A percentile compares a stretch with the other conserved stretches of the same genome.
These are phyloP conservation scores for Mortierella sp. DNA, from an alignment of 371 early-diverging fungal genomes.

Conservation along the genomic window DNA sequence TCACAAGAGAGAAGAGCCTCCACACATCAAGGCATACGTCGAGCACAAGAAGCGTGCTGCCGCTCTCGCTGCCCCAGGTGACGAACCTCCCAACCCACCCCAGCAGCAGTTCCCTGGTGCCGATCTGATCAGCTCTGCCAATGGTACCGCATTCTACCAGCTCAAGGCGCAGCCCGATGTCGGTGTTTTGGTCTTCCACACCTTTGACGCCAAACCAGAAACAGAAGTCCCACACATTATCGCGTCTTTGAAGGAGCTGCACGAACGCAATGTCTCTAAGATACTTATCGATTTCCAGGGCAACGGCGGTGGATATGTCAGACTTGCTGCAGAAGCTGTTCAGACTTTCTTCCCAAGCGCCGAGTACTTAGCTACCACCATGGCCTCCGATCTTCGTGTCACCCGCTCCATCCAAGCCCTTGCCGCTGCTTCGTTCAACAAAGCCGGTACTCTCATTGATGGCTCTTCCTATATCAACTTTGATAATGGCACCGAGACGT, in stretches of 20 bases:
- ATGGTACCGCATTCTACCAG: slow-evolving; percentile 32
- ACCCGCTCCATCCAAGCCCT: slow-evolving; percentile 15
- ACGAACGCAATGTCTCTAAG: slow-evolving; percentile 25
- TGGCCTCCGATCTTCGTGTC: slow-evolving; percentile 26
- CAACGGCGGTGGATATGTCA: slow-evolving; percentile 37
- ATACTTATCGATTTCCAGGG: slow-evolving; percentile 40
- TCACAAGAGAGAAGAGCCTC: neutral
- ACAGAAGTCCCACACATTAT: neutral
- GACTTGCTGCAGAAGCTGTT: slow-evolving; percentile 20
- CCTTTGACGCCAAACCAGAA: neutral
- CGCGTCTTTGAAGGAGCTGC: neutral
- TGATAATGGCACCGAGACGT: neutral
- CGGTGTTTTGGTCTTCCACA: slow-evolving; percentile 35
- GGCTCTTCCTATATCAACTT: neutral
- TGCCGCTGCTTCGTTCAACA: slow-evolving; percentile 1
- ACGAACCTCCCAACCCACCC: neutral
- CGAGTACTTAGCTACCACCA: neutral
- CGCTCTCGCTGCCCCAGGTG: neutral
- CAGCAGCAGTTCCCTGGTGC: slow-evolving; percentile 4
- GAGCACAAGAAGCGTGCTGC: neutral
- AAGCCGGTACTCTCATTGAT: neutral
- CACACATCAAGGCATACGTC: neutral
- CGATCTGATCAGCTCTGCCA: slow-evolving; percentile 7
- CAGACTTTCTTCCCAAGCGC: slow-evolving; percentile 29
- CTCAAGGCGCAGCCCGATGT: slow-evolving; percentile 39